Percentiles rank a stretch among this genome's conserved stretches.
phyloP scores from a whole-genome alignment of 495 filamentous ascomycete genomes.

The Cercophora scortea region DNA sequence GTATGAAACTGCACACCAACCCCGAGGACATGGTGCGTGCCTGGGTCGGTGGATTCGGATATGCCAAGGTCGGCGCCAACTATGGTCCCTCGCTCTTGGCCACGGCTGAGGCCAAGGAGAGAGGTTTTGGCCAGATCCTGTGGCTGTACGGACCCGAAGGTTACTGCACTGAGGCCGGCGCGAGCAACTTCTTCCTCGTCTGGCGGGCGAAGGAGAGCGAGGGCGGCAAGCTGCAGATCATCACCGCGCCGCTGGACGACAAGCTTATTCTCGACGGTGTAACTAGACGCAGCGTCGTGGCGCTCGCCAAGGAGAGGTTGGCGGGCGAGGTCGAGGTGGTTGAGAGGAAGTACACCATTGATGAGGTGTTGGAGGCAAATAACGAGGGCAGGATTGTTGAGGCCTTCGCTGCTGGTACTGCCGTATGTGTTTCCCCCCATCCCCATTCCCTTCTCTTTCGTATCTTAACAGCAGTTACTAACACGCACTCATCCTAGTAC shows the following conservation, averaged over 20 bases:
- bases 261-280: conserved; percentile 81
- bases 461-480: background rate
- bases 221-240: conserved; percentile 57
- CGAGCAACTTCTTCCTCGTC: conserved; percentile 84
- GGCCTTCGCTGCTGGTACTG: conserved; percentile 81
- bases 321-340: conserved; percentile 59
- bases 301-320: conserved; percentile 60
- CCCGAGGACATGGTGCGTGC: conserved; percentile 72
- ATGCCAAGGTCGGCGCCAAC: conserved; percentile 86
- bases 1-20: conserved; percentile 71
- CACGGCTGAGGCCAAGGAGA: conserved; percentile 58
- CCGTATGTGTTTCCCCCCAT: conserved; percentile 43
- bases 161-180: conserved; percentile 84
- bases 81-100: conserved; percentile 77
- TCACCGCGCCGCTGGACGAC: conserved; percentile 76
- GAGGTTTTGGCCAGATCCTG: conserved; percentile 81
- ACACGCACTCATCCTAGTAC: conserved; percentile 37
- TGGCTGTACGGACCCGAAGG: conserved; percentile 76
- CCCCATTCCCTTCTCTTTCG: background rate
- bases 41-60: conserved; percentile 89
- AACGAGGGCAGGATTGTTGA: conserved; percentile 73
- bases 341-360: conserved; percentile 73
- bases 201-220: conserved; percentile 61
- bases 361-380: conserved; percentile 64
- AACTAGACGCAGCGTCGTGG: conserved; percentile 67